Evolutionary conservation across 192 early-diverging fungal species (phyloP).

Genomic region (Chytriomyces sp.): DNA sequence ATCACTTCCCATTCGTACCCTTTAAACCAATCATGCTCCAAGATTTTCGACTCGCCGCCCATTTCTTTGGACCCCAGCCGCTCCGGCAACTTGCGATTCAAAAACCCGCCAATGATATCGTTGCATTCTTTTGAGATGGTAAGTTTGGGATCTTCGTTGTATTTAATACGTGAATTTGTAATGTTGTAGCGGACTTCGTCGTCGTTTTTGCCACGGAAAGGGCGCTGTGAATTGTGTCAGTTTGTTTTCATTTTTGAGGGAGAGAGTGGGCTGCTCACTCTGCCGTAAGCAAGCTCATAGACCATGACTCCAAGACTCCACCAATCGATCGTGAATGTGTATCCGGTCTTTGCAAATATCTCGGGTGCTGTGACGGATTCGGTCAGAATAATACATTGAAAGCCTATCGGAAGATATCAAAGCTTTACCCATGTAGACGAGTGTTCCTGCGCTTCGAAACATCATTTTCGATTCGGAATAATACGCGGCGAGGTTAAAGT

Average conservation of each 20-base stretch:
- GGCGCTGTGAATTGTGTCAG: constrained; percentile 41
- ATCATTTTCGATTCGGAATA: constrained; percentile 68
- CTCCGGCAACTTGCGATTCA: constrained; percentile 70
- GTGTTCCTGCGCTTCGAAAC: constrained; percentile 84
- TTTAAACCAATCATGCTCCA: constrained; percentile 79
- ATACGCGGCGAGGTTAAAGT: constrained; percentile 94
- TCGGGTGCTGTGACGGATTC: constrained; percentile 47
- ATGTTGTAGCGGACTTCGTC: constrained; percentile 70
- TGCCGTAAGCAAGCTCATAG: constrained; percentile 78
- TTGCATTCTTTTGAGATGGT: constrained; percentile 24
- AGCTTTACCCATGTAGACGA: constrained; percentile 80
- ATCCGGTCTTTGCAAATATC: constrained; percentile 54
- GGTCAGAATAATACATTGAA: neutral
- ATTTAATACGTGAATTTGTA: constrained; percentile 65
- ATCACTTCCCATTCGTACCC: constrained; percentile 77
- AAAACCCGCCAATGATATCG: constrained; percentile 52
- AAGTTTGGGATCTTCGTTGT: constrained; percentile 47
- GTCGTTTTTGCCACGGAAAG: constrained; percentile 77
- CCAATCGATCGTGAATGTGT: constrained; percentile 66
- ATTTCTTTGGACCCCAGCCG: constrained; percentile 76
- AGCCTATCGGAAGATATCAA: neutral
- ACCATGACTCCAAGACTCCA: constrained; percentile 84
- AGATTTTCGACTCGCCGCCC: constrained; percentile 70
- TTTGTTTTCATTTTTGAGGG: too few species aligned
- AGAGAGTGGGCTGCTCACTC: constrained; percentile 53